Evolutionary conservation across 2,329 filamentous ascomycete species (phyloP).

Genomic region (Neonectria neomacrospora): DNA sequence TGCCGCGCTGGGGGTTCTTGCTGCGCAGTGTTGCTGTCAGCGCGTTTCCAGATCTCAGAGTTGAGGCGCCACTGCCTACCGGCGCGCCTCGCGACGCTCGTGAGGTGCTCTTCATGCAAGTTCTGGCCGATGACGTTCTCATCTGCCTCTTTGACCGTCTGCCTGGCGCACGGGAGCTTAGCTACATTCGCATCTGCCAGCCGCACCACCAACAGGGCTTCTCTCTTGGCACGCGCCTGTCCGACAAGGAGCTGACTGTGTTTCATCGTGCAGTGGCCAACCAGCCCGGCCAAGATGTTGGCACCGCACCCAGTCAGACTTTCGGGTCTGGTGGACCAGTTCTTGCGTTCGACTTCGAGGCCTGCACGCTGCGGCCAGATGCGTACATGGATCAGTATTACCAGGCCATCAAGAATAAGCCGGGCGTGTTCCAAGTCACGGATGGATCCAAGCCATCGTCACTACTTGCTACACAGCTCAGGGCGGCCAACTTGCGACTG

Average conservation of each 20-base stretch:
- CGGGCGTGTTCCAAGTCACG: not conserved
- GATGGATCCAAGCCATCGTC: not conserved
- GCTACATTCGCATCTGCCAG: not conserved
- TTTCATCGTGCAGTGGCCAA: not conserved
- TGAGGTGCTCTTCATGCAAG: not conserved
- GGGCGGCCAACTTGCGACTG: not conserved
- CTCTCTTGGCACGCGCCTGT: not conserved
- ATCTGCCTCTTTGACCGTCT: not conserved
- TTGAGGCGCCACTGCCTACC: not conserved
- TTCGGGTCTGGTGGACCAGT: not conserved
- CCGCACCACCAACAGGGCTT: not conserved
- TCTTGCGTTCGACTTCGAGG: not conserved
- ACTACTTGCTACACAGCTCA: not conserved
- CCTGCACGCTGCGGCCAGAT: not conserved
- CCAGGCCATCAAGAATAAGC: not conserved
- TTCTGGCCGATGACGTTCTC: not conserved
- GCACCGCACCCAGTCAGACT: not conserved
- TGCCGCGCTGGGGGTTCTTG: slow-evolving; percentile 1
- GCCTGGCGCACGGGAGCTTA: not conserved
- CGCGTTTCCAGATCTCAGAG: not conserved
- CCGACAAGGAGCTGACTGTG: not conserved
- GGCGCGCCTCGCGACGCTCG: not conserved
- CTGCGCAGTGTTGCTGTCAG: not conserved
- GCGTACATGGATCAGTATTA: not conserved
- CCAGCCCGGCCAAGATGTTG: not conserved